A percentile compares a stretch with the other conserved stretches of the same genome.
Evolutionary conservation across 1,284 basidiomycete genomes (phyloP).

Genomic region (Entoloma clypeatum): DNA sequence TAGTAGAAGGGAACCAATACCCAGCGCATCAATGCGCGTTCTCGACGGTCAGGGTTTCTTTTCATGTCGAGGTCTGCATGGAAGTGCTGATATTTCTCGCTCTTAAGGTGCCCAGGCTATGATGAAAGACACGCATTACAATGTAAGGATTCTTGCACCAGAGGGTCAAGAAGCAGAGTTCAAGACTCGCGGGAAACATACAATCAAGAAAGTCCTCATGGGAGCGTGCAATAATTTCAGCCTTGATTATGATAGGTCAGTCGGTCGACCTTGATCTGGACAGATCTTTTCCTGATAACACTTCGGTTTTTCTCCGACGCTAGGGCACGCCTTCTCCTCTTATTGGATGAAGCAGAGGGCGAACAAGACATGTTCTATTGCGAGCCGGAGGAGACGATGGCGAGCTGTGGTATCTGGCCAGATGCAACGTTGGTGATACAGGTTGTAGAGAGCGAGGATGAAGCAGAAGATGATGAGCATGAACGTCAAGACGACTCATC

Average conservation of each 20-base stretch:
- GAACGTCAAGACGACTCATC: too few relatives aligned
- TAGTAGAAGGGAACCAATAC: too few relatives aligned
- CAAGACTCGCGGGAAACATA: conserved; percentile 40
- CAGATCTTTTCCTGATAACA: conserved; percentile 12
- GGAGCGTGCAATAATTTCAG: conserved; percentile 42
- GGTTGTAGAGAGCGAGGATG: conserved; percentile 8
- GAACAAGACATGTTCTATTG: too few relatives aligned
- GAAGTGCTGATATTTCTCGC: not conserved
- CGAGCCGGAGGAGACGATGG: conserved; percentile 26
- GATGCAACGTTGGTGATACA: conserved; percentile 17
- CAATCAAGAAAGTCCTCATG: conserved; percentile 37
- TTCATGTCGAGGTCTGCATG: too few relatives aligned
- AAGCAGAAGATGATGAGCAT: conserved; percentile 6
- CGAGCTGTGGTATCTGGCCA: conserved; percentile 26
- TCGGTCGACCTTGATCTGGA: conserved; percentile 2
- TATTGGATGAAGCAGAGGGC: conserved; percentile 26
- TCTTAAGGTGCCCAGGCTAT: not conserved
- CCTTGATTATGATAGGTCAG: conserved; percentile 31
- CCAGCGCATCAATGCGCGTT: too few relatives aligned
- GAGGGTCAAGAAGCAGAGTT: conserved; percentile 36
- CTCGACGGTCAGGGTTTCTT: too few relatives aligned
- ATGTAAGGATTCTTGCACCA: conserved; percentile 33
- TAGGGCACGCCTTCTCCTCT: conserved; percentile 17
- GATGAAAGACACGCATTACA: conserved; percentile 25
- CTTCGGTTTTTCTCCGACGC: conserved; percentile 17